Conservation (phyloP, 1,284 basidiomycete genomes). For the Moniliophthora roreri region DNA sequence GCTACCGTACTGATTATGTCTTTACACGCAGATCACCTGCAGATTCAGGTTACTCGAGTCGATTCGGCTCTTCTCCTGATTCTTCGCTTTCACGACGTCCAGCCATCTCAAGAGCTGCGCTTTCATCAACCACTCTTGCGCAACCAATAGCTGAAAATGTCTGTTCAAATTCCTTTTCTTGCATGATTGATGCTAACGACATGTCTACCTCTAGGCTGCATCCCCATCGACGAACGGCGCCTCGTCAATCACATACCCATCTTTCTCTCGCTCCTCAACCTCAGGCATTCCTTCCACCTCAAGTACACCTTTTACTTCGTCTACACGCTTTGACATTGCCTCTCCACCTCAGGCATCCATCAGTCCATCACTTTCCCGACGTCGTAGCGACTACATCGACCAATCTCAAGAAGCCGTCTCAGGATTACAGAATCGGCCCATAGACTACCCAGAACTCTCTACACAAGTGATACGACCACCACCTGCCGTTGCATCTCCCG, state of each 20-base stretch:
- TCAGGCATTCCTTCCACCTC: conserved; percentile 25
- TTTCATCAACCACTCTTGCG: conserved; percentile 17
- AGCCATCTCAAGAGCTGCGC: conserved; percentile 14
- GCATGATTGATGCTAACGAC: background rate
- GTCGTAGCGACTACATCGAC: conserved; percentile 79
- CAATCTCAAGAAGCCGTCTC: conserved; percentile 72
- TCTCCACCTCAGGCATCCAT: conserved; percentile 81
- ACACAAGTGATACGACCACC: conserved; percentile 71
- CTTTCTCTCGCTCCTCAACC: conserved; percentile 34
- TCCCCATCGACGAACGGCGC: conserved; percentile 26
- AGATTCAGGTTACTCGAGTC: conserved; percentile 2
- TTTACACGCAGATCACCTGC: conserved; percentile 5
- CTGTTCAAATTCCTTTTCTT: background rate
- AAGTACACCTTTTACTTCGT: conserved; percentile 33
- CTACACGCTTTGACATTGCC: conserved; percentile 37
- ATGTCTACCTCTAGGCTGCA: background rate
- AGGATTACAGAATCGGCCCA: conserved; percentile 46
- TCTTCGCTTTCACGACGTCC: conserved; percentile 14
- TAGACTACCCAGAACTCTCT: conserved; percentile 81
- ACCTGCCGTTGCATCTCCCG: conserved; percentile 67
- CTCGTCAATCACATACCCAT: conserved; percentile 42
- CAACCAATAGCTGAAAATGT: conserved; percentile 21
- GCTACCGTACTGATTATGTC: background rate
- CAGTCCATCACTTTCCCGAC: conserved; percentile 70
- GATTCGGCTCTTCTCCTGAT: conserved; percentile 1